Percentiles rank a stretch among this genome's conserved stretches.
Conservation (phyloP, 805 yeast genomes). For the Sugiyamaella lignohabitans region DNA sequence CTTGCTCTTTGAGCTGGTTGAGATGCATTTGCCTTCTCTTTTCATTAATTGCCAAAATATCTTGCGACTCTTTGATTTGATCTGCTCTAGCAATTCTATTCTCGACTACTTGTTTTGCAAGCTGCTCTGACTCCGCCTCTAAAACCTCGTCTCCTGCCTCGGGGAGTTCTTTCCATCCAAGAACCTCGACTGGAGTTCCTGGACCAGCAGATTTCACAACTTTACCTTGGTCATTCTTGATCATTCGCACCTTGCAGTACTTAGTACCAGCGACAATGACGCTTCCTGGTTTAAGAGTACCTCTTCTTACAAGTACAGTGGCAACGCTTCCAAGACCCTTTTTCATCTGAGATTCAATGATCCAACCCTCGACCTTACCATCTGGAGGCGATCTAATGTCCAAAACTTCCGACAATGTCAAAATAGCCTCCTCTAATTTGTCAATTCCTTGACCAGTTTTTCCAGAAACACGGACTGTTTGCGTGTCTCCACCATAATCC, state of each 20-base stretch:
- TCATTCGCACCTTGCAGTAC: constrained; percentile 73
- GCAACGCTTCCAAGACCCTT: constrained; percentile 83
- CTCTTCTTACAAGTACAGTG: constrained; percentile 75
- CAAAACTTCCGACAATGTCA: constrained; percentile 74
- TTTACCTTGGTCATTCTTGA: constrained; percentile 70
- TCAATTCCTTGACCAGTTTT: constrained; percentile 87
- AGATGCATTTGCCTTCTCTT: constrained; percentile 47
- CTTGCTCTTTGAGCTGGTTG: constrained; percentile 46
- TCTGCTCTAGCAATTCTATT: constrained; percentile 54
- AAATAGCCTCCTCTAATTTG: constrained; percentile 79
- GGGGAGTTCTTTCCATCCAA: constrained; percentile 94
- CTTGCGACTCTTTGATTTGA: constrained; percentile 51
- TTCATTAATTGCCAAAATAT: constrained; percentile 65
- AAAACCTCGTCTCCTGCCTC: constrained; percentile 82
- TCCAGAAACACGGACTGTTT: constrained; percentile 81
- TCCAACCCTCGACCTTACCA: constrained; percentile 68
- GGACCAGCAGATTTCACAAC: constrained; percentile 65
- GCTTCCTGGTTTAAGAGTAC: constrained; percentile 63
- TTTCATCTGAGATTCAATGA: constrained; percentile 76
- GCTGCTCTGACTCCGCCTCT: constrained; percentile 65
- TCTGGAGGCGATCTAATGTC: constrained; percentile 59
- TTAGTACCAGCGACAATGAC: constrained; percentile 82
- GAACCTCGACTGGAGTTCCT: constrained; percentile 79
- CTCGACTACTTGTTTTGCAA: constrained; percentile 67
- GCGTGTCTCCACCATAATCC: constrained; percentile 92